Evolutionary conservation across 768 basidiomycete species (phyloP).

Genomic region (Amanita polypyramis): DNA sequence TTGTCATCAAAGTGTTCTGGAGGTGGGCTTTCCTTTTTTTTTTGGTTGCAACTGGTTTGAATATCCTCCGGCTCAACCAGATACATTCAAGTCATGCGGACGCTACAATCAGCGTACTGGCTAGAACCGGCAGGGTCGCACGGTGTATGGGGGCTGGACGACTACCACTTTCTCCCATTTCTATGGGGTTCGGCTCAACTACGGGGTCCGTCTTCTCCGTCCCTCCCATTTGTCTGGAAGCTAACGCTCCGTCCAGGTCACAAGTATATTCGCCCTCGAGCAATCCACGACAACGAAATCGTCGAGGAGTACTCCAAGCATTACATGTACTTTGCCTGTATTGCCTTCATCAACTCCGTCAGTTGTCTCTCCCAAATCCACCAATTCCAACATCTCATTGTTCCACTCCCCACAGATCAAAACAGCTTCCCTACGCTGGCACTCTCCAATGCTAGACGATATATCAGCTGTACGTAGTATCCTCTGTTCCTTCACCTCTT

Average conservation of each 20-base stretch:
- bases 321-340: conserved; percentile 97
- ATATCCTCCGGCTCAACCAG: conserved; percentile 30
- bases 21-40: conserved; percentile 32
- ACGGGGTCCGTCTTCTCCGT: conserved; percentile 27
- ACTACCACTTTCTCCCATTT: conserved; percentile 94
- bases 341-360: conserved; percentile 91
- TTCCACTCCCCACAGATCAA: conserved; percentile 54
- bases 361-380: conserved; percentile 13
- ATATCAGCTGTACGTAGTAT: conserved; percentile 62
- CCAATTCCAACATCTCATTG: neutral
- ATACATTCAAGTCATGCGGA: conserved; percentile 74
- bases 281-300: conserved; percentile 86
- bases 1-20: conserved; percentile 88
- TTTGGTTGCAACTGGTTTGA: neutral
- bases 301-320: conserved; percentile 86
- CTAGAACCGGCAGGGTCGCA: conserved; percentile 98
- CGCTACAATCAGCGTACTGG: conserved; percentile 91
- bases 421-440: conserved; percentile 92
- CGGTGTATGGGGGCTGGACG: conserved; percentile 95
- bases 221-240: neutral
- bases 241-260: conserved; percentile 42
- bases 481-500: neutral
- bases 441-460: conserved; percentile 98
- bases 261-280: conserved; percentile 83
- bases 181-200: conserved; percentile 80